phyloP scores from a whole-genome alignment of 2,329 filamentous ascomycete species.

The Parastagonospora avenae region DNA sequence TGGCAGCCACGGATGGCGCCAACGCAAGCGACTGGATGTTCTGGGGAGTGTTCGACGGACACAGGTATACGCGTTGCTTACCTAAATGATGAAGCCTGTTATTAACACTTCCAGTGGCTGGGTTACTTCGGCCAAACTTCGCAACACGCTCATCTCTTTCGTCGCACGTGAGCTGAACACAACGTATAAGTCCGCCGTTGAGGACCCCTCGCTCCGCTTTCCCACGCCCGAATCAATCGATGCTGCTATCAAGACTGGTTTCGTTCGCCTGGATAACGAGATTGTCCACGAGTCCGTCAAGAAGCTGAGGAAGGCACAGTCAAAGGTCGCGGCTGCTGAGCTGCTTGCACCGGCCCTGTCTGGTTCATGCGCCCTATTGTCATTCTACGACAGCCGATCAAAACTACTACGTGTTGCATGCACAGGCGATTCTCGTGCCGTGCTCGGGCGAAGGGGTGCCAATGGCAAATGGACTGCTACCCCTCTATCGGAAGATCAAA shows the following conservation, averaged over 20 bases:
- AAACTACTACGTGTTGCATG: conserved; percentile 92
- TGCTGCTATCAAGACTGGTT: conserved; percentile 88
- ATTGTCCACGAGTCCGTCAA: conserved; percentile 93
- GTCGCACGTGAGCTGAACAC: conserved; percentile 91
- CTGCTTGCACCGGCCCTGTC: conserved; percentile 90
- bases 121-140: conserved; percentile 96
- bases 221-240: conserved; percentile 84
- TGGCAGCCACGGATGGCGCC: conserved; percentile 60
- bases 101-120: conserved; percentile 69
- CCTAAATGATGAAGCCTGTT: background rate
- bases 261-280: conserved; percentile 86
- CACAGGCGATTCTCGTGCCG: conserved; percentile 93
- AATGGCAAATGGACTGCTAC: conserved; percentile 94
- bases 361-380: conserved; percentile 94
- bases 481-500: conserved; percentile 89
- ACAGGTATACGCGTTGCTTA: conserved; percentile 66
- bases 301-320: conserved; percentile 86
- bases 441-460: conserved; percentile 77
- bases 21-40: conserved; percentile 94
- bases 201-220: conserved; percentile 60
- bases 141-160: conserved; percentile 88
- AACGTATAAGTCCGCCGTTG: conserved; percentile 79
- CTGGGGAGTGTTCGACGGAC: conserved; percentile 98
- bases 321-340: conserved; percentile 89
- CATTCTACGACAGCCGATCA: conserved; percentile 89